phyloP scores from a whole-genome alignment of 805 yeast species.

The Starmerella sp. region DNA sequence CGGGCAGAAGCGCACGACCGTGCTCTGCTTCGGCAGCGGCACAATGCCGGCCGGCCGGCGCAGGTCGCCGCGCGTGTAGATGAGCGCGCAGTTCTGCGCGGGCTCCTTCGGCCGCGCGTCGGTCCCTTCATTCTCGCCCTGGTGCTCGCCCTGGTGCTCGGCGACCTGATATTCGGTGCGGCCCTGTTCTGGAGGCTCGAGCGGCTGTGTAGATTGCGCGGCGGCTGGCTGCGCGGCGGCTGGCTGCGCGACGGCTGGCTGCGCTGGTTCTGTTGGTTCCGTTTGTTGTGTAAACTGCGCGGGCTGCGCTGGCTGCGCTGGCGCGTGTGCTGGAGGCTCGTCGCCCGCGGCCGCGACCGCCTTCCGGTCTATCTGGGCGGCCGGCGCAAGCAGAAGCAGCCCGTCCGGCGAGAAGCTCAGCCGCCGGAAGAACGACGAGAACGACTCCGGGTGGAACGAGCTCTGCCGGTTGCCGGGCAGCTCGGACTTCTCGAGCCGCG shows the following conservation, averaged over 20 bases:
- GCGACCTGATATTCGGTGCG: too few relatives aligned
- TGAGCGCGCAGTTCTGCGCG: slow-evolving; percentile 50
- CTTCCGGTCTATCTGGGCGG: slow-evolving; percentile 47
- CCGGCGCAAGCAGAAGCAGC: slow-evolving; percentile 58
- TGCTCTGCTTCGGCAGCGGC: slow-evolving; percentile 68
- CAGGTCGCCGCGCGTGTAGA: slow-evolving; percentile 61
- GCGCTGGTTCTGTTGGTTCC: background rate
- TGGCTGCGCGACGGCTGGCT: background rate
- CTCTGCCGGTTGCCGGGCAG: background rate
- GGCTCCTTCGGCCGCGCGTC: background rate
- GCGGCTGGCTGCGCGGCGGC: too few relatives aligned
- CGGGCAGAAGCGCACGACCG: slow-evolving; percentile 73
- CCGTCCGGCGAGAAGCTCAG: slow-evolving; percentile 89
- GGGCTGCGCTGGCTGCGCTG: background rate
- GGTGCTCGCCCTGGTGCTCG: too few relatives aligned
- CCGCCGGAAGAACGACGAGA: slow-evolving; percentile 83
- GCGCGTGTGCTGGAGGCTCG: background rate
- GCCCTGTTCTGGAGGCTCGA: too few relatives aligned
- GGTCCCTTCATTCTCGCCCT: too few relatives aligned
- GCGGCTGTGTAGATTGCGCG: too few relatives aligned
- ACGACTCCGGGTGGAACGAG: slow-evolving; percentile 58
- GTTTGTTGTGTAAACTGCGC: background rate
- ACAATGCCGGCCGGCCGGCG: slow-evolving; percentile 65
- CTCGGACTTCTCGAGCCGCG: slow-evolving; percentile 6
- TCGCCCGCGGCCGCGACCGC: background rate